These are phyloP conservation scores for Russula lepida DNA, from an alignment of 768 basidiomycete species.

Conservation along the genomic window DNA sequence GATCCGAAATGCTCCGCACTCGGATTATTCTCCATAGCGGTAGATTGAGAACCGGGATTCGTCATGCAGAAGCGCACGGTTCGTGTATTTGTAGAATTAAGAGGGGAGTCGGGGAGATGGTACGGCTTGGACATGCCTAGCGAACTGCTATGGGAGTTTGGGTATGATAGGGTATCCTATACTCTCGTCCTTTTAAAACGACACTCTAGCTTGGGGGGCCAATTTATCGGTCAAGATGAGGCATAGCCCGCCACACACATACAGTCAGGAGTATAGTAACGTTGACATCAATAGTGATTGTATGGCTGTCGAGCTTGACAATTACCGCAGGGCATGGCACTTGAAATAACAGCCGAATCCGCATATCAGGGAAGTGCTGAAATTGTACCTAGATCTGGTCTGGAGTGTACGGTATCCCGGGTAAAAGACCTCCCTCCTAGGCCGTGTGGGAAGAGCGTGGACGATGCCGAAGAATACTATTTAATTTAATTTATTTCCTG, in stretches of 20 bases:
- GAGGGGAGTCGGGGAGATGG: neutral
- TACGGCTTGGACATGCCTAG: conserved; percentile 8
- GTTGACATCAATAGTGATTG: neutral
- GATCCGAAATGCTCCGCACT: neutral
- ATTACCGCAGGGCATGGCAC: neutral
- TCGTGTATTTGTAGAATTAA: neutral
- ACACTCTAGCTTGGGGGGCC: neutral
- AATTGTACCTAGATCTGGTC: neutral
- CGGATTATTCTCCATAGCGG: neutral
- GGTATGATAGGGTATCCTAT: neutral
- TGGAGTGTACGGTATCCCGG: neutral
- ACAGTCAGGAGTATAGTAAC: neutral
- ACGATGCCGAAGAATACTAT: too few relatives aligned
- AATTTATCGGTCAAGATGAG: neutral
- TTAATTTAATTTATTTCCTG: too few relatives aligned
- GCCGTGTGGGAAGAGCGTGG: too few relatives aligned
- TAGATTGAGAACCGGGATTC: neutral
- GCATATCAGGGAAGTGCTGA: neutral
- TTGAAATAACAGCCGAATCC: neutral
- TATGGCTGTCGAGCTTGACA: neutral
- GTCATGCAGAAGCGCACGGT: neutral
- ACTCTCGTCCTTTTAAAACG: neutral
- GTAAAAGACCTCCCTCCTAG: neutral
- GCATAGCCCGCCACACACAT: neutral
- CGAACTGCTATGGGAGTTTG: neutral